Percentiles rank a stretch among this genome's conserved stretches.
Conservation (phyloP, 371 early-diverging fungal genomes). For the Coemansia sp. region DNA sequence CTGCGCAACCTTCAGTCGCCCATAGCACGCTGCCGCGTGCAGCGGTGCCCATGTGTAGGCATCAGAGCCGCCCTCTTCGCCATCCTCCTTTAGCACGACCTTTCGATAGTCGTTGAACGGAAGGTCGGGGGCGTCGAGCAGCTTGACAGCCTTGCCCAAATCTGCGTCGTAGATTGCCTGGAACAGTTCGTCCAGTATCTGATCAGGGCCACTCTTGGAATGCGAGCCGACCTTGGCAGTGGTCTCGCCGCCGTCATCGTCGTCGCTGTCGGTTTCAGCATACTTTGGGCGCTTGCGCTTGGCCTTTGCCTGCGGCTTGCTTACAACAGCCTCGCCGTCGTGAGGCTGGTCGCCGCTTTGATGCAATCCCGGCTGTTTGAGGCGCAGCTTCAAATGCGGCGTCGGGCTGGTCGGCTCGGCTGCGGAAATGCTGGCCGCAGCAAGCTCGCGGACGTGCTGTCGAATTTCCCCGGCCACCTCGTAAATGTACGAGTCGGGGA, state of each 20-base stretch:
- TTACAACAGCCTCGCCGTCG: neutral
- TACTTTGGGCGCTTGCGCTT: conserved; percentile 13
- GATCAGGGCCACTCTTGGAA: conserved; percentile 2
- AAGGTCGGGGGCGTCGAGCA: conserved; percentile 35
- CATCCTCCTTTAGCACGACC: conserved; percentile 59
- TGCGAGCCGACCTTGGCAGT: neutral
- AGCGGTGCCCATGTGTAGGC: conserved; percentile 83
- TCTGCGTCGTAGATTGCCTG: conserved; percentile 51
- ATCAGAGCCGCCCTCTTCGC: conserved; percentile 63
- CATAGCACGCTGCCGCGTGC: conserved; percentile 85
- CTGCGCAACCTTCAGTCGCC: conserved; percentile 64
- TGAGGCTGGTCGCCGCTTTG: conserved; percentile 14
- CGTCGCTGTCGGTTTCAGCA: conserved; percentile 6
- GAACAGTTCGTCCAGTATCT: conserved; percentile 37
- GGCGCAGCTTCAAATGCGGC: conserved; percentile 33
- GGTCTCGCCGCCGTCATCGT: neutral
- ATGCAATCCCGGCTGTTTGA: conserved; percentile 14
- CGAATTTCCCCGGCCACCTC: conserved; percentile 61
- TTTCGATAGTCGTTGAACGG: conserved; percentile 43
- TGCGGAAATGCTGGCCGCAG: conserved; percentile 6
- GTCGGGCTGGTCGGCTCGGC: conserved; percentile 7
- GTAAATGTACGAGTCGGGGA: conserved; percentile 66
- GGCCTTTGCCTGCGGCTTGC: conserved; percentile 8
- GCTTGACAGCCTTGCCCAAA: conserved; percentile 29
- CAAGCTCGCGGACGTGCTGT: conserved; percentile 23